A percentile compares a stretch with the other conserved stretches of the same genome.
Conservation (phyloP, 179 eudicot genomes). For the Beta corolliflora region DNA sequence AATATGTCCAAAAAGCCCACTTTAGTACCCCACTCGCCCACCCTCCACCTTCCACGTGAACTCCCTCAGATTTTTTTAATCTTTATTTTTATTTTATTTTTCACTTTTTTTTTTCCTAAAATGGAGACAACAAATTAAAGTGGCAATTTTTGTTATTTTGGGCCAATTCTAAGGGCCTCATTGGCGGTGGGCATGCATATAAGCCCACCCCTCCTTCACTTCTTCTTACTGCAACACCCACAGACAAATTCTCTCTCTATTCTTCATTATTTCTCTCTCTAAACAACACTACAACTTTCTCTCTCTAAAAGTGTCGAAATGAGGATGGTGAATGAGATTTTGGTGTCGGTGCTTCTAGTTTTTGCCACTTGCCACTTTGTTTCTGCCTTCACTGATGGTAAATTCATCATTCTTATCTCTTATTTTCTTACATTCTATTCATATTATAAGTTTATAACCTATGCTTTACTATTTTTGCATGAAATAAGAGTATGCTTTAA, state of each 20-base stretch:
- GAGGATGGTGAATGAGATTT: slow-evolving; percentile 21
- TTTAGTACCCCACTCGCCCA: not conserved
- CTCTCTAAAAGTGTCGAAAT: slow-evolving; percentile 21
- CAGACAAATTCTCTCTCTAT: not conserved
- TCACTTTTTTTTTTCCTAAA: no score
- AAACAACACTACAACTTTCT: not conserved
- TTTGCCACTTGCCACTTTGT: slow-evolving; percentile 39
- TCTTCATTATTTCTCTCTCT: slow-evolving; percentile 9
- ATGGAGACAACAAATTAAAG: slow-evolving; percentile 3
- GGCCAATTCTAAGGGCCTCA: slow-evolving; percentile 21
- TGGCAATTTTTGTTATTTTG: slow-evolving; percentile 28
- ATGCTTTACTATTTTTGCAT: no score
- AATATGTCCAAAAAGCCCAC: not conserved
- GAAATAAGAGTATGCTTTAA: no score
- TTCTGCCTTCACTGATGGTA: slow-evolving; percentile 51
- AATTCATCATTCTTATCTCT: not conserved
- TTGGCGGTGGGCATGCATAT: slow-evolving; percentile 36
- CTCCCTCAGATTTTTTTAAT: not conserved
- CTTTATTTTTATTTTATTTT: no score
- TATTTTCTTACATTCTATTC: not conserved
- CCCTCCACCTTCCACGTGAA: slow-evolving; percentile 31
- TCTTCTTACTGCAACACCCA: not conserved
- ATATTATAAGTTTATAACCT: not conserved
- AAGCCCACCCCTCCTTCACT: slow-evolving; percentile 14
- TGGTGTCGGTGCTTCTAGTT: slow-evolving; percentile 35